These are phyloP conservation scores for Metarhizium guizhouense DNA, from an alignment of 2,329 filamentous ascomycete genomes.

Conservation along the genomic window DNA sequence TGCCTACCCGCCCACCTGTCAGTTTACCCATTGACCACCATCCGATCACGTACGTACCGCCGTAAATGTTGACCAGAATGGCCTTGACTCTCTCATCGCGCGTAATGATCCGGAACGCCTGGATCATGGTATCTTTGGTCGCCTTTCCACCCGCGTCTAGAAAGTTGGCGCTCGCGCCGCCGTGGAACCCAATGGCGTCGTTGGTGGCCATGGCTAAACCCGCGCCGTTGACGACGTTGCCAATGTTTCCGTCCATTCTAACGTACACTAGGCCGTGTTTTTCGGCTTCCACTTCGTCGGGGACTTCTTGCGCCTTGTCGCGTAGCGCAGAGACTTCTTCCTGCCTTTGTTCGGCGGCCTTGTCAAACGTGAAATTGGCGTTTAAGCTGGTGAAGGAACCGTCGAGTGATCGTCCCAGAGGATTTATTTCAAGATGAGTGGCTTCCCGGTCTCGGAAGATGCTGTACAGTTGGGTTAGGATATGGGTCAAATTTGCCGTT, in stretches of 20 bases:
- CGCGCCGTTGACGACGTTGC: conserved; percentile 81
- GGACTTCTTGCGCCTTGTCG: conserved; percentile 23
- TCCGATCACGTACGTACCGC: conserved; percentile 18
- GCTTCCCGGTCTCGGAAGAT: conserved; percentile 40
- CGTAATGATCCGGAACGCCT: conserved; percentile 65
- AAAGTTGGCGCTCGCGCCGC: conserved; percentile 70
- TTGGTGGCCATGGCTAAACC: conserved; percentile 88
- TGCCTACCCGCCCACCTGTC: conserved; percentile 22
- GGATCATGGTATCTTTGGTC: conserved; percentile 70
- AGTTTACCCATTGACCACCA: background rate
- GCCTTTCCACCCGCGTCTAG: conserved; percentile 86
- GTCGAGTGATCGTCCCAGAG: conserved; percentile 21
- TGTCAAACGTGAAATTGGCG: conserved; percentile 37
- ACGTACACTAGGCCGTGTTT: conserved; percentile 73
- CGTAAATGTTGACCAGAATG: conserved; percentile 50
- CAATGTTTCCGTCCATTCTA: conserved; percentile 54
- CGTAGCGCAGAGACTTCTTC: conserved; percentile 27
- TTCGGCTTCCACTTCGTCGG: conserved; percentile 28
- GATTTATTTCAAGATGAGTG: conserved; percentile 33
- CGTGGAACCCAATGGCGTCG: conserved; percentile 62
- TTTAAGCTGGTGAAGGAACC: conserved; percentile 23
- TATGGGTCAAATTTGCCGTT: conserved; percentile 8
- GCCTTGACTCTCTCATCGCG: conserved; percentile 63
- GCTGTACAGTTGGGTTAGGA: conserved; percentile 15
- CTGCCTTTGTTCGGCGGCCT: conserved; percentile 35